Percentiles rank a stretch among this genome's conserved stretches.
These are phyloP conservation scores for Malus hybrid DNA, from an alignment of 331 rosid species.

Conservation along the genomic window DNA sequence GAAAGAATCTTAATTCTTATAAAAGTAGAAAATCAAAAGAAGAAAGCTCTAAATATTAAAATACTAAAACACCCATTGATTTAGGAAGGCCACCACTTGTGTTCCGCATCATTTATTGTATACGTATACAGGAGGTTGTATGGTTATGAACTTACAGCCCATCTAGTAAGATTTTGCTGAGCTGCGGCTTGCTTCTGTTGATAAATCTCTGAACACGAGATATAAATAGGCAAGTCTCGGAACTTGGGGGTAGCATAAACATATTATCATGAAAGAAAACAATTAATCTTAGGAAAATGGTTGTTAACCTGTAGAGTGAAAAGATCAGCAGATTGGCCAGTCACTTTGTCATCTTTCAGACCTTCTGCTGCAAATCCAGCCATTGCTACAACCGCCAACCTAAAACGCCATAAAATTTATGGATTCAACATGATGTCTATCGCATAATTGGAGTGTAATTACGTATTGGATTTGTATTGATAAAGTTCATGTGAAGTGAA, in stretches of 20 bases:
- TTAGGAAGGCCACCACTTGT: no score
- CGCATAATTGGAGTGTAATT: neutral
- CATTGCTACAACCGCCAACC: constrained; percentile 93
- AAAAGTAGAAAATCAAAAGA: no score
- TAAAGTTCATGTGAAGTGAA: neutral
- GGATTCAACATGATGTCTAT: no score
- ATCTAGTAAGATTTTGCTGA: constrained; percentile 90
- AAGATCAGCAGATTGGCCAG: constrained; percentile 96
- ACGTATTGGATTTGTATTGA: neutral
- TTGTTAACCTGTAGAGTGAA: constrained; percentile 66
- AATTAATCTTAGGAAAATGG: neutral
- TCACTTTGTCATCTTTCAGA: constrained; percentile 76
- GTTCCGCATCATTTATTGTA: no score
- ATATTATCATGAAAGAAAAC: neutral
- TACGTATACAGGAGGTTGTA: neutral
- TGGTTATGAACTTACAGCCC: constrained; percentile 69
- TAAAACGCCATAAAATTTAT: constrained; percentile 4
- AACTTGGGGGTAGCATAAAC: neutral
- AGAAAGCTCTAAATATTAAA: no score
- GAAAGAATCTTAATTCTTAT: no score
- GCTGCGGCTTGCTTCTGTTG: constrained; percentile 80
- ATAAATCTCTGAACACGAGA: constrained; percentile 52
- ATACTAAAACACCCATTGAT: no score
- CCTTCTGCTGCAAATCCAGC: constrained; percentile 94
- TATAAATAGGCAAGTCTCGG: neutral